Base-by-base conservation (phyloP, 805 yeast species). In the Isabelozyma pseudorhagii region DNA sequence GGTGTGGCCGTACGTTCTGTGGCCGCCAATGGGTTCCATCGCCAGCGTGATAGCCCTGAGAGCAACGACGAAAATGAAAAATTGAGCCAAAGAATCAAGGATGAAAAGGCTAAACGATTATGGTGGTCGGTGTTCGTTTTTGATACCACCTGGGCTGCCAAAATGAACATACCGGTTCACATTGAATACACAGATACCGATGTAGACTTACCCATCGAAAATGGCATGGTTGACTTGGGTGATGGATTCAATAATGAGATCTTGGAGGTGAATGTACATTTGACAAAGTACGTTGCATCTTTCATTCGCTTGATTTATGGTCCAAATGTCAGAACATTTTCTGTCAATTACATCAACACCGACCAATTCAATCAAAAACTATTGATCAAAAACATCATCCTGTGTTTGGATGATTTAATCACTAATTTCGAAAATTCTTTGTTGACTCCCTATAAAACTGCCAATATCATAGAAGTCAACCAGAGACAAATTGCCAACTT, bases 111-210 rank as follows among this genome's bases (percentile, higher is more conserved):
- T 7, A 71, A 71, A 50, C 60, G 77, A 28, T 49, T 73, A 21
- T 73, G 76, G 75, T 73, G 78, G 78, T 62, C 75, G 3, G 63
- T 70, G 1, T 73, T 69, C 49, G 66, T 71, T 10, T 63, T 69
- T 38, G 78, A 73, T 54, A 65, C 68, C 6, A 59, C 66, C 9
- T 72, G 76, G 76, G 67, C 76, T 2, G 62, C 75, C 3, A 66
- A 67, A 46, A 67, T 67, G 67, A 66, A 61, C 51, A 57, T 64
- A 58, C 73, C 77, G 2, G 69, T 72, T 17, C 74, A 71, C 50
- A 68, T 72, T 43, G 71, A 71, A 48, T 71, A 69, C 56, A 67
- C 74, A 5, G 76, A 72, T 48, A 73, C 78, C 1, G 78, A 73
- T 46, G 74, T 71, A 10, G 74, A 72, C 38, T 60, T 71, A 8